Conservation (phyloP, 2,329 filamentous ascomycete genomes). For the Dactylella cylindrospora region DNA sequence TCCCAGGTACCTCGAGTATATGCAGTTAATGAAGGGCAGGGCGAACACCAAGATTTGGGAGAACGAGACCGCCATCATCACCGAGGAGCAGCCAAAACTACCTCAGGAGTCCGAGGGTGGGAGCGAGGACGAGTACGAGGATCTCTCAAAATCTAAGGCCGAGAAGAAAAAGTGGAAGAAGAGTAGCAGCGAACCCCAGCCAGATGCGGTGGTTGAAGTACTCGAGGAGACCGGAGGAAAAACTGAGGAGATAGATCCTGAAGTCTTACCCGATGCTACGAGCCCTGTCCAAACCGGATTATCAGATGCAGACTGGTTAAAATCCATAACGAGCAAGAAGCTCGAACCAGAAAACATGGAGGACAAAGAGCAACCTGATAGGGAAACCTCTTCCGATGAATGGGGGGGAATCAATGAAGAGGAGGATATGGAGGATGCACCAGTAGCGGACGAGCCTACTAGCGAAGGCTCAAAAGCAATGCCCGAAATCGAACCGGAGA, state of each 20-base stretch:
- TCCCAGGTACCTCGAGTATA: conserved; percentile 80
- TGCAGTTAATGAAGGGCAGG: conserved; percentile 74
- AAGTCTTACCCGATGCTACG: conserved; percentile 21
- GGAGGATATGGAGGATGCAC: conserved; percentile 46
- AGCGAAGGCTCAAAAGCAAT: conserved; percentile 52
- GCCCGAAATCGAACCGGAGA: conserved; percentile 51
- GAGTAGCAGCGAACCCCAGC: conserved; percentile 44
- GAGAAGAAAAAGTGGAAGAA: conserved; percentile 57
- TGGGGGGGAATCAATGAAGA: conserved; percentile 43
- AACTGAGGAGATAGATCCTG: conserved; percentile 16
- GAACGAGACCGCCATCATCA: conserved; percentile 54
- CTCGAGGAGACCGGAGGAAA: conserved; percentile 24
- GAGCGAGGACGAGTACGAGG: conserved; percentile 75
- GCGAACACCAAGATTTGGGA: conserved; percentile 67
- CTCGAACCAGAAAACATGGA: conserved; percentile 64
- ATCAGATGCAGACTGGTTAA: conserved; percentile 81
- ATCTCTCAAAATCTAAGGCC: conserved; percentile 55
- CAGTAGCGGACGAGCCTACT: conserved; percentile 30
- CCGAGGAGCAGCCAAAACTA: conserved; percentile 8
- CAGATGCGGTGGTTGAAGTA: background rate
- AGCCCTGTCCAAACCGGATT: conserved; percentile 12
- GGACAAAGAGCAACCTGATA: conserved; percentile 21
- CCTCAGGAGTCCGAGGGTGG: conserved; percentile 54
- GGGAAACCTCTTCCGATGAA: conserved; percentile 32
- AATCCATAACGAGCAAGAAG: conserved; percentile 81